phyloP scores from a whole-genome alignment of 2,329 filamentous ascomycete species.

The Exophiala viscosa region DNA sequence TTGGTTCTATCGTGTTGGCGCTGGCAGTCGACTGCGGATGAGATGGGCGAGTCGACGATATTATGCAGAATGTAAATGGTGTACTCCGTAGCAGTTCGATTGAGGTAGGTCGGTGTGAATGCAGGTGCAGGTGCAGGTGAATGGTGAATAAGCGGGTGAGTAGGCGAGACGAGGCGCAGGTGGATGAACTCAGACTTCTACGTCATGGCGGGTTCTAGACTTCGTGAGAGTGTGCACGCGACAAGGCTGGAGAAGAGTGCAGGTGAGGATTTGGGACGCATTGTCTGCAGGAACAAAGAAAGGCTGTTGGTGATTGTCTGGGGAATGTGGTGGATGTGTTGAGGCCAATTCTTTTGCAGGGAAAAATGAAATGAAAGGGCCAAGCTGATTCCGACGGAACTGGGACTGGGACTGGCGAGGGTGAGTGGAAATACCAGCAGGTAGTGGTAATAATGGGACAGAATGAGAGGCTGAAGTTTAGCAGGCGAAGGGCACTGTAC shows the following conservation, averaged over 20 bases:
- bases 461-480: no score
- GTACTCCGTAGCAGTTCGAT: no score
- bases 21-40: not conserved
- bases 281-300: conserved; percentile 14
- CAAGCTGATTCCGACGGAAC: no score
- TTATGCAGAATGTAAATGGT: not conserved
- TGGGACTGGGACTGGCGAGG: no score
- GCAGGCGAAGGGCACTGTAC: no score
- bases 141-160: not conserved
- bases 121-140: not conserved
- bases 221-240: conserved; percentile 12
- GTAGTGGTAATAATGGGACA: no score
- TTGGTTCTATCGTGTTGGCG: not conserved
- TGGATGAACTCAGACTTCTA: conserved; percentile 3
- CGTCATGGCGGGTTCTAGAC: conserved; percentile 21
- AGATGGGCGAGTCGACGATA: not conserved
- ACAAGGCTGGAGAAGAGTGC: conserved; percentile 12
- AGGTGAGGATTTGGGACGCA: conserved; percentile 5
- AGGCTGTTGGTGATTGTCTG: not conserved
- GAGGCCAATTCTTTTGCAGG: not conserved
- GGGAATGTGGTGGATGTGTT: not conserved
- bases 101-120: conserved; percentile 1
- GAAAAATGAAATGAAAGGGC: no score
- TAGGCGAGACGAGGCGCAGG: conserved; percentile 6
- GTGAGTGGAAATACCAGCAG: no score